Percentiles rank a stretch among this genome's conserved stretches.
Evolutionary conservation across 2,329 filamentous ascomycete genomes (phyloP).

Genomic region (Fusarium verrucosum): DNA sequence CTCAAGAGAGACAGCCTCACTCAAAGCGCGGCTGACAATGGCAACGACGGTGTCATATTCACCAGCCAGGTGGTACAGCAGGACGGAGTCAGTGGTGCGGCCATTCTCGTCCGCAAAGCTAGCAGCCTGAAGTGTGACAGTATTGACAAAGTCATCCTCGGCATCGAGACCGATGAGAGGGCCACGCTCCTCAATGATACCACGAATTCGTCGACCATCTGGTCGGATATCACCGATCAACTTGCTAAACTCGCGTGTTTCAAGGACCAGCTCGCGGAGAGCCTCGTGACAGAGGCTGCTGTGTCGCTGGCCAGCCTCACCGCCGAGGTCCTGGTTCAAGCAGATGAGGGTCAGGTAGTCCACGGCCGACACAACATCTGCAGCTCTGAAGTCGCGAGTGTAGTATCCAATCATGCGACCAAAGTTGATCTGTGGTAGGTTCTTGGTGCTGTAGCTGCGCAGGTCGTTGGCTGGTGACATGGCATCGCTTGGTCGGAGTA

Average conservation of each 20-base stretch:
- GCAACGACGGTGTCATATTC: slow-evolving; percentile 95
- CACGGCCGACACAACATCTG: slow-evolving; percentile 86
- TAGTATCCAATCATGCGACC: slow-evolving; percentile 94
- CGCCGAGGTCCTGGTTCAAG: slow-evolving; percentile 84
- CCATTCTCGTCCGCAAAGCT: slow-evolving; percentile 94
- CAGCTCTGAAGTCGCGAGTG: slow-evolving; percentile 93
- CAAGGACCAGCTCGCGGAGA: slow-evolving; percentile 91
- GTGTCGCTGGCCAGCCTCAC: slow-evolving; percentile 78
- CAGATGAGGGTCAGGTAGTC: slow-evolving; percentile 94
- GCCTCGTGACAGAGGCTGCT: slow-evolving; percentile 89
- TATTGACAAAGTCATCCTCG: slow-evolving; percentile 85
- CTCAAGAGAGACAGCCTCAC: slow-evolving; percentile 87
- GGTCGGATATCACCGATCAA: slow-evolving; percentile 89
- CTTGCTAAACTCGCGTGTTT: slow-evolving; percentile 94
- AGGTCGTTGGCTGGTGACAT: slow-evolving; percentile 76
- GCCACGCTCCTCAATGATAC: slow-evolving; percentile 87
- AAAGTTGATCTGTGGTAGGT: slow-evolving; percentile 88
- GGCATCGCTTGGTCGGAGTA: slow-evolving; percentile 87
- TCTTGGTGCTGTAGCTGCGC: slow-evolving; percentile 71
- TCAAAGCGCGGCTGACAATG: slow-evolving; percentile 89
- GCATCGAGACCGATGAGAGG: slow-evolving; percentile 81
- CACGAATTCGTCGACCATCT: slow-evolving; percentile 85
- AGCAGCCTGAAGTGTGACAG: slow-evolving; percentile 93
- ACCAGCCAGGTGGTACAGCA: slow-evolving; percentile 92
- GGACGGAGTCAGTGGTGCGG: slow-evolving; percentile 89